These are phyloP conservation scores for Candida nemodendra DNA, from an alignment of 805 yeast species.

Conservation along the genomic window DNA sequence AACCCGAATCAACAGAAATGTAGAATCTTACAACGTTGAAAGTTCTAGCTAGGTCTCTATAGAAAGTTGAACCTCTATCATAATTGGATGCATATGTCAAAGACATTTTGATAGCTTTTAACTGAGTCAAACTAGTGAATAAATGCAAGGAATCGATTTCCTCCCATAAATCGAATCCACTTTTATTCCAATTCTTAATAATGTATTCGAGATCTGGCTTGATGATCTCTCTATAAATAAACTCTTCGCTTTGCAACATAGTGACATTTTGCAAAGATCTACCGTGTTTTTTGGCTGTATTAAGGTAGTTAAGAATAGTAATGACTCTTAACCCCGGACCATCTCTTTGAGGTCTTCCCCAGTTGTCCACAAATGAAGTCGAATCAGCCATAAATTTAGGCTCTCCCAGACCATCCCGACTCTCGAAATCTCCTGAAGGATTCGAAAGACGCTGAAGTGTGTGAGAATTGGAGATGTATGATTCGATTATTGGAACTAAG, in stretches of 20 bases:
- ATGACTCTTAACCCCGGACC: conserved; percentile 86
- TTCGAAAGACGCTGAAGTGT: conserved; percentile 65
- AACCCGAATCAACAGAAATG: conserved; percentile 42
- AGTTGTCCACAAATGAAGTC: conserved; percentile 55
- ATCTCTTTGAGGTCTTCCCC: conserved; percentile 98
- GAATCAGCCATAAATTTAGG: conserved; percentile 80
- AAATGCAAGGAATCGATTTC: conserved; percentile 75
- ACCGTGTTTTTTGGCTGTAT: conserved; percentile 37
- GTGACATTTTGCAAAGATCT: conserved; percentile 24
- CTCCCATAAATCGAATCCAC: conserved; percentile 93
- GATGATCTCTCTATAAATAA: conserved; percentile 50
- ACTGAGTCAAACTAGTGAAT: conserved; percentile 74
- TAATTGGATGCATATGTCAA: conserved; percentile 36
- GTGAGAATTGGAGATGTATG: conserved; percentile 59
- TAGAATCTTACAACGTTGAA: conserved; percentile 38
- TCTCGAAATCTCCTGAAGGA: conserved; percentile 61
- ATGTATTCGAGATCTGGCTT: conserved; percentile 72
- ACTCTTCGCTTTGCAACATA: conserved; percentile 33
- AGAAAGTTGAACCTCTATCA: conserved; percentile 31
- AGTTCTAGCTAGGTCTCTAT: conserved; percentile 28
- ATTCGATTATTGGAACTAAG: conserved; percentile 40
- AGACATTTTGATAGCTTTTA: conserved; percentile 65
- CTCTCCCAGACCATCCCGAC: conserved; percentile 72
- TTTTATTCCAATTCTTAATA: conserved; percentile 54
- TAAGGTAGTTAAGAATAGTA: conserved; percentile 57